Base-by-base conservation (phyloP, 345 rosid genomes). In the Iberis pinnata region DNA sequence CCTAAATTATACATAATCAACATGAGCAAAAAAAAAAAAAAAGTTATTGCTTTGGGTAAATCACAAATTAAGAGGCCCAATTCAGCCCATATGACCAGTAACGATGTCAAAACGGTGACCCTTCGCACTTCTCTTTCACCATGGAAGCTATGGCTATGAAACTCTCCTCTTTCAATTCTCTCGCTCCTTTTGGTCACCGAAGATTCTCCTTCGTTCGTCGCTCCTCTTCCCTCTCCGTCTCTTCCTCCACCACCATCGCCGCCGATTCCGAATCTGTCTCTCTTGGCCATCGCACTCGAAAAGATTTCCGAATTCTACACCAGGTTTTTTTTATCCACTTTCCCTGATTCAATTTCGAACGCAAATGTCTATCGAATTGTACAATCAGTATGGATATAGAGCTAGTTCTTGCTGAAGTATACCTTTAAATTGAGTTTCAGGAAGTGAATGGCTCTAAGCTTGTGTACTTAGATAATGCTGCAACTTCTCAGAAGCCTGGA, bases 401-500 rank as follows among this genome's bases (percentile, higher is more conserved):
- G n/a, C n/a, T n/a, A n/a, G n/a, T n/a, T n/a, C n/a, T n/a, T n/a
- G n/a, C n/a, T n/a, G n/a, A n/a, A n/a, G n/a, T n/a, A n/a, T n/a
- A n/a, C n/a, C n/a, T 32, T 43, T 3, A 26, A 37, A 9, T 27
- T 27, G 37, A 41, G 67, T 43, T 29, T 66, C 70, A 86, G 95
- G 79, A 84, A 72, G 80, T 89, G 26, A 82, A 89, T 56, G 96
- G 94, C 18, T 74, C 81, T 13, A 80, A 79, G 59, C 96, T 90
- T 18, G 87, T 90, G 32, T 90, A 87, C 80, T 72, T 90, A 48
- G 98, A 90, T 62, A 90, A 78, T 61, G 98, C 92, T 14, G 96
- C 98, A 12, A 90, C 96, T 35, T 90, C 98, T 25, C 98, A 90
- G 76, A 90, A 90, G 65, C 98, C 98, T 4, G 48, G 49, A 33